Percentiles rank a stretch among this genome's conserved stretches.
Evolutionary conservation across 768 basidiomycete species (phyloP).

Genomic region (Panaeolus papilionaceus): DNA sequence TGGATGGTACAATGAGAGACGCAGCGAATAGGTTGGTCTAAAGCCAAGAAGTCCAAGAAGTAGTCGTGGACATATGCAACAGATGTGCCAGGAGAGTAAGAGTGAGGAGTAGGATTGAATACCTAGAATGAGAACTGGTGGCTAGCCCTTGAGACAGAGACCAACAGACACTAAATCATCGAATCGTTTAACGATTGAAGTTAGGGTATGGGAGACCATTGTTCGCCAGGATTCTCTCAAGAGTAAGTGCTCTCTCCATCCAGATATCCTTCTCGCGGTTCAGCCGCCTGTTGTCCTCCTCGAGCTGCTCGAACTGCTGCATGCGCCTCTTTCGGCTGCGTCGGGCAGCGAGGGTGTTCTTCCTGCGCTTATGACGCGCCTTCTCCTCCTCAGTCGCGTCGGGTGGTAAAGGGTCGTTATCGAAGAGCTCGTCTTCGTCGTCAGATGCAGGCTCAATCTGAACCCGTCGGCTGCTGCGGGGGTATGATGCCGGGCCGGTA

Average conservation of each 20-base stretch:
- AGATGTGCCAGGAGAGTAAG: no score
- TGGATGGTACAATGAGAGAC: no score
- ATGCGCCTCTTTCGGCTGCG: slow-evolving; percentile 79
- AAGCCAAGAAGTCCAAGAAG: no score
- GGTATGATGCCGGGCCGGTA: not conserved
- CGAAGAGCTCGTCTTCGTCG: slow-evolving; percentile 55
- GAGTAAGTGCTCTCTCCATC: slow-evolving; percentile 59
- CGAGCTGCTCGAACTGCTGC: slow-evolving; percentile 69
- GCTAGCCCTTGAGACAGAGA: not conserved
- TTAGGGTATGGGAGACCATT: slow-evolving; percentile 65
- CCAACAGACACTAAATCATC: not conserved
- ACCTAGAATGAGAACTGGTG: not conserved
- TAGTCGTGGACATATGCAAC: no score
- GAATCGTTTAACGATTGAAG: slow-evolving; percentile 39
- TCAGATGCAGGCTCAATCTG: slow-evolving; percentile 33
- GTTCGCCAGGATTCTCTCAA: slow-evolving; percentile 58
- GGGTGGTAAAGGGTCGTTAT: slow-evolving; percentile 43
- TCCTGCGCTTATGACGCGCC: slow-evolving; percentile 78
- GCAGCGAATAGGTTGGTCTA: not conserved
- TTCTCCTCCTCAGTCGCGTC: slow-evolving; percentile 63
- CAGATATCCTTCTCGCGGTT: slow-evolving; percentile 67
- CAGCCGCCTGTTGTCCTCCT: slow-evolving; percentile 58
- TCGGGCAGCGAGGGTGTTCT: slow-evolving; percentile 88
- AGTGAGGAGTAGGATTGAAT: not conserved
- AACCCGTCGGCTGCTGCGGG: not conserved